phyloP scores from a whole-genome alignment of 2,329 filamentous ascomycete species.

The Xylaria sp. region DNA sequence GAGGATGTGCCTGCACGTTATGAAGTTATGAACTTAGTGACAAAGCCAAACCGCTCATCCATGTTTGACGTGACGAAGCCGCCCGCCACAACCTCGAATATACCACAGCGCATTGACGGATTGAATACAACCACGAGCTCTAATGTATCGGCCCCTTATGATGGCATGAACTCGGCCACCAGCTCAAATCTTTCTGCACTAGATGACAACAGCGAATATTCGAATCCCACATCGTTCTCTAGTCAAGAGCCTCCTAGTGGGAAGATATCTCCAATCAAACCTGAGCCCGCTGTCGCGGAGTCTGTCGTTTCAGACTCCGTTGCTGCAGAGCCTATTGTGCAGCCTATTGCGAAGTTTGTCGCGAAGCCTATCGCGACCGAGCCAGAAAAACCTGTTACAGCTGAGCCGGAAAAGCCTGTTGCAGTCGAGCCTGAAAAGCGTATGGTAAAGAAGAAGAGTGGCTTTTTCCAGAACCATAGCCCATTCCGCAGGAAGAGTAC shows the following conservation, averaged over 20 bases:
- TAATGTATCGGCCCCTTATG: slow-evolving; percentile 23
- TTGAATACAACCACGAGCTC: slow-evolving; percentile 26
- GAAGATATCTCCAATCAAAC: slow-evolving; percentile 64
- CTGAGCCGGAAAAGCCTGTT: slow-evolving; percentile 43
- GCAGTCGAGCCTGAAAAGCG: slow-evolving; percentile 67
- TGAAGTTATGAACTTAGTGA: slow-evolving; percentile 1
- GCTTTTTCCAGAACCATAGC: slow-evolving; percentile 92
- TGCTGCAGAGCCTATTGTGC: background rate
- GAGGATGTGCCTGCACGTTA: slow-evolving; percentile 19
- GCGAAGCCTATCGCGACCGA: slow-evolving; percentile 49
- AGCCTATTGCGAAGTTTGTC: slow-evolving; percentile 66
- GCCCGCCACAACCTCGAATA: slow-evolving; percentile 7
- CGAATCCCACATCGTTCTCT: slow-evolving; percentile 87
- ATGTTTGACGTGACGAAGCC: slow-evolving; percentile 18
- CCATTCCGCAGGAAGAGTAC: slow-evolving; percentile 94
- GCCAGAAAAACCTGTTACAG: slow-evolving; percentile 62
- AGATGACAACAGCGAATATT: slow-evolving; percentile 91
- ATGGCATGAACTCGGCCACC: slow-evolving; percentile 29
- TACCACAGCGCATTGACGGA: slow-evolving; percentile 12
- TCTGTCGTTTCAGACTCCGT: slow-evolving; percentile 47
- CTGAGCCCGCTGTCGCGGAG: slow-evolving; percentile 46
- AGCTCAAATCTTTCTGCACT: slow-evolving; percentile 67
- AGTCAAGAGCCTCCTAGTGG: slow-evolving; percentile 83
- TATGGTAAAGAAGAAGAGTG: slow-evolving; percentile 76
- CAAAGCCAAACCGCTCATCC: slow-evolving; percentile 15